phyloP scores from a whole-genome alignment of 208 protist species.

The Trypanosoma platydactyli region DNA sequence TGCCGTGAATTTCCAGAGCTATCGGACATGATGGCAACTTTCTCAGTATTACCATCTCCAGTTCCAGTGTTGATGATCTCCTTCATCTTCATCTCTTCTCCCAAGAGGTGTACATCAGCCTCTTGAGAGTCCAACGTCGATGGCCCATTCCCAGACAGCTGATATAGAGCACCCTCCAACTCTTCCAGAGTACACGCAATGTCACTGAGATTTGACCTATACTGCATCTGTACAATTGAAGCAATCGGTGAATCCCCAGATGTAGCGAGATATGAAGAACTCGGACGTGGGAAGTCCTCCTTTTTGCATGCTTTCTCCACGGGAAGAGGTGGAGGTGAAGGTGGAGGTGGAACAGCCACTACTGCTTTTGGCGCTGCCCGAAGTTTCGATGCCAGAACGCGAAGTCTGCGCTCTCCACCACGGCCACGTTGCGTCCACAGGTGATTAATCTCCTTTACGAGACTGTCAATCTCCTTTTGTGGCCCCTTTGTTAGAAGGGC shows the following conservation, averaged over 20 bases:
- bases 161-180: constrained; percentile 71
- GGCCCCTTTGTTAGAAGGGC: neutral
- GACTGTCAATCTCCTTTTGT: constrained; percentile 22
- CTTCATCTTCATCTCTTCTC: too few species aligned
- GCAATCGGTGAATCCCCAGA: neutral
- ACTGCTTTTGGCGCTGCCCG: neutral
- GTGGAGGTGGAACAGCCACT: neutral
- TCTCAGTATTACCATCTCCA: neutral
- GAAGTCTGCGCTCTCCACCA: constrained; percentile 11
- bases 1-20: neutral
- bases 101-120: neutral
- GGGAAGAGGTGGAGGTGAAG: neutral
- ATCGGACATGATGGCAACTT: neutral
- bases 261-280: neutral
- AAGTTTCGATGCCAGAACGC: constrained; percentile 26
- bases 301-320: neutral
- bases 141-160: constrained; percentile 13
- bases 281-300: constrained; percentile 19
- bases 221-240: neutral
- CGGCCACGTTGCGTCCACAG: constrained; percentile 23
- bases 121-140: neutral
- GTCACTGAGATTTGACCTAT: constrained; percentile 25
- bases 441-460: constrained; percentile 38
- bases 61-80: too few species aligned
- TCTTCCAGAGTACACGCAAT: constrained; percentile 81